Base-by-base conservation (phyloP, 139 green algal genomes). In the Chlamydomonas sp. region DNA sequence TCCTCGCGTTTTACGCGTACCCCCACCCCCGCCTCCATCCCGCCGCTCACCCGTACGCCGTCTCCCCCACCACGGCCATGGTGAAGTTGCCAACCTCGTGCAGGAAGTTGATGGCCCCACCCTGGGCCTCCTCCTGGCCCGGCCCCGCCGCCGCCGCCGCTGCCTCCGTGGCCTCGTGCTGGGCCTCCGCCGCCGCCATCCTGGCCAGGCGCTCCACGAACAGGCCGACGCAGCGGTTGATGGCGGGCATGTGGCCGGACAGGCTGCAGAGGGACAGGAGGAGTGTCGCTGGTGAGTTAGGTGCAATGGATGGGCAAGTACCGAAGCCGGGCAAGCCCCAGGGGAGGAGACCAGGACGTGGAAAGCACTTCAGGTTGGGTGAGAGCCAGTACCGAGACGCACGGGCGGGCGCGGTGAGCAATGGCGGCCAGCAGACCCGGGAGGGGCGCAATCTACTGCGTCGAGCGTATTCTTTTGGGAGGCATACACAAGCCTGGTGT, bases 241-340 rank as follows among this genome's bases (percentile, higher is more conserved):
- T 80, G 76, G 76, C 76, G 76, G 76, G 76, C 76, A 80, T 6
- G 76, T 80, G 76, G 76, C 5, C 76, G n/a, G 76, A 15, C 76
- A 80, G 76, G 76, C 59, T 66, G 59, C 68, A n/a, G 58, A 67
- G 2, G 31, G n/a, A 64, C 7, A 20, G 75, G 75, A 4, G 74
- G 8, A 63, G 5, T 1, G 2, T 31, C 0, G 2, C 10, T 7
- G 57, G 10, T 17, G 8, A 20, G 49, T 57, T 1, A 10, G 9
- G 7, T 8, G 75, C 57, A 8, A 6, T 2, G 68, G 15, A 7
- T 4, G 68, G 68, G 31, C 31, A 49, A 49, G 9, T 74, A 49
- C 0, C 1, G 1, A 8, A 10, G 75, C 10, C 1, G 75, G 9
- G 2, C 57, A 7, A 3, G 75, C 1, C 9, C 8, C 5, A 14